phyloP scores from a whole-genome alignment of 257 asterid species.

The Penstemon barbatus region DNA sequence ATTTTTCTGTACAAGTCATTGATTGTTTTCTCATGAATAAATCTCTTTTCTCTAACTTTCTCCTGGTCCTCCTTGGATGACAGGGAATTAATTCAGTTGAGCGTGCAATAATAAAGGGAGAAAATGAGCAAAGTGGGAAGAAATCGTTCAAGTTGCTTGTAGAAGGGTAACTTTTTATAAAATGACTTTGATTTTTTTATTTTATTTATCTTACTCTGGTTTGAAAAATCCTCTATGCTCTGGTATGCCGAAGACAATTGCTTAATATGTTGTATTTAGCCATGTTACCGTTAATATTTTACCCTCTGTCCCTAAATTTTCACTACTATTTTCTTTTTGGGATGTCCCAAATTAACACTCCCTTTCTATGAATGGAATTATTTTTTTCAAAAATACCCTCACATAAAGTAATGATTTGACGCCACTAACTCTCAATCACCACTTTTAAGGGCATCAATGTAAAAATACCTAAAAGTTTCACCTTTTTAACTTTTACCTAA shows the following conservation, averaged over 20 bases:
- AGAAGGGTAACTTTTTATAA: slow-evolving; percentile 66
- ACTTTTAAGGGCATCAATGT: no score
- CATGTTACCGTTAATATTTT: slow-evolving; percentile 10
- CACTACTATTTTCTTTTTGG: no score
- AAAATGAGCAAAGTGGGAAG: slow-evolving; percentile 31
- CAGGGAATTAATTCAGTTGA: slow-evolving; percentile 88
- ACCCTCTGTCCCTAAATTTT: no score
- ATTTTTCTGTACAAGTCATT: neutral
- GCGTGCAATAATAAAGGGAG: slow-evolving; percentile 74
- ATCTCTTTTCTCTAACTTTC: slow-evolving; percentile 6
- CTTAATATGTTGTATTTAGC: neutral
- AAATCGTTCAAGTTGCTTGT: slow-evolving; percentile 66
- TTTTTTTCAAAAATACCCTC: no score
- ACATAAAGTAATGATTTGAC: no score
- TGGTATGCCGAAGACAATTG: slow-evolving; percentile 14
- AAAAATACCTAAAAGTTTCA: no score
- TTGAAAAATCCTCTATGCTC: neutral
- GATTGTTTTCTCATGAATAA: slow-evolving; percentile 6
- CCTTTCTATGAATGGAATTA: no score
- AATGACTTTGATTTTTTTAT: slow-evolving; percentile 15
- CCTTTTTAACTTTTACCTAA: no score
- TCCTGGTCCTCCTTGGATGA: slow-evolving; percentile 24
- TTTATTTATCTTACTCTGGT: neutral
- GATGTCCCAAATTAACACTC: no score
- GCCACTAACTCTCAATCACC: no score